Percentiles rank a stretch among this genome's conserved stretches.
These are phyloP conservation scores for Lentinula boryana DNA, from an alignment of 768 basidiomycete genomes.

Conservation along the genomic window DNA sequence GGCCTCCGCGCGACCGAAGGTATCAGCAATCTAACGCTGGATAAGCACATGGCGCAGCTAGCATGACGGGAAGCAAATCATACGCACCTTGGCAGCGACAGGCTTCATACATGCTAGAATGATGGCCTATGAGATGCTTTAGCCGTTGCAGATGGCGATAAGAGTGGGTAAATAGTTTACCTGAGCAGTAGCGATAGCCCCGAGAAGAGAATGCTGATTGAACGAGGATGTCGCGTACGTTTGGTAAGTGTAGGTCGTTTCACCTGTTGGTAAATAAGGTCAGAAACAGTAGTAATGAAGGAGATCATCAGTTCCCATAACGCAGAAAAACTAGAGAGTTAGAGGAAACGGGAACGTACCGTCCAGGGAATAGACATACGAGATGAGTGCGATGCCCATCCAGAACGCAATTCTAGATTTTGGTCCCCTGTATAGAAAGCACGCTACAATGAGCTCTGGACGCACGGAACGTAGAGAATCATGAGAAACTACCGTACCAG, in stretches of 20 bases:
- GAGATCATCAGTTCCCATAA: not conserved
- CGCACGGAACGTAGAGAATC: not conserved
- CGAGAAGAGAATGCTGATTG: constrained; percentile 2
- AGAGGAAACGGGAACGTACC: constrained; percentile 15
- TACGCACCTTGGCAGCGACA: constrained; percentile 46
- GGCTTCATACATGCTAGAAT: constrained; percentile 30
- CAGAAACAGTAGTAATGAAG: not conserved
- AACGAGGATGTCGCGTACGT: constrained; percentile 33
- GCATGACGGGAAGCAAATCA: constrained; percentile 40
- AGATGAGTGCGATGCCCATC: constrained; percentile 39
- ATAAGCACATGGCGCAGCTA: constrained; percentile 34
- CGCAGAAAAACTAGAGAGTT: not conserved
- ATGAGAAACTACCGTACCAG: not conserved
- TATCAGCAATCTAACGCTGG: not conserved
- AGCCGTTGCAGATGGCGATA: not conserved
- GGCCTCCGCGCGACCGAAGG: constrained; percentile 5
- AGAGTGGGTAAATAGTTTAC: constrained; percentile 14
- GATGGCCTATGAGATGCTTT: not conserved
- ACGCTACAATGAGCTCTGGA: not conserved
- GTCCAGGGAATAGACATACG: constrained; percentile 54
- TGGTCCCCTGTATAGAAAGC: not conserved
- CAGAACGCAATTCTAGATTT: constrained; percentile 38
- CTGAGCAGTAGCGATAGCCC: constrained; percentile 15
- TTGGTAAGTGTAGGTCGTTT: constrained; percentile 44
- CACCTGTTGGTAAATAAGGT: constrained; percentile 13